These are phyloP conservation scores for Mesembryanthemum crystallinum DNA, from an alignment of 148 eudicot genomes.

Conservation along the genomic window DNA sequence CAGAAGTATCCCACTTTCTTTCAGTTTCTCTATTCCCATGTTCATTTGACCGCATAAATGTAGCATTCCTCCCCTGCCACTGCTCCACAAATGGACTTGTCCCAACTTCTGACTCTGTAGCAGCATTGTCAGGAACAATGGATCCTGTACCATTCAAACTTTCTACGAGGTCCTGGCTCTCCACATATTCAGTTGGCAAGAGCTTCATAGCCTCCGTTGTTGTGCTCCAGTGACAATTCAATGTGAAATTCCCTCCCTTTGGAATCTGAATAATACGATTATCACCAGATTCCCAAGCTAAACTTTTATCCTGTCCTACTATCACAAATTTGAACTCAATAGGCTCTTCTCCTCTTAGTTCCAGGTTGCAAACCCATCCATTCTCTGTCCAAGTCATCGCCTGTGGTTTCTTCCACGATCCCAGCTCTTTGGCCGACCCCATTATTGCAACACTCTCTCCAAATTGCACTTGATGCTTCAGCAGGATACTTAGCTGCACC, in stretches of 20 bases:
- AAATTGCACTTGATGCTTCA: constrained; percentile 82
- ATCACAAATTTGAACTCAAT: constrained; percentile 83
- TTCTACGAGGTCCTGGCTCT: constrained; percentile 30
- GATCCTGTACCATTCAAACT: constrained; percentile 41
- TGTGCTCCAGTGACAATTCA: constrained; percentile 66
- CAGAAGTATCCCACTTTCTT: constrained; percentile 69
- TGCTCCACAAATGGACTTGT: constrained; percentile 81
- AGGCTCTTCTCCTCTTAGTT: constrained; percentile 47
- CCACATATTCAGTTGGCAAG: constrained; percentile 40
- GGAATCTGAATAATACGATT: constrained; percentile 65
- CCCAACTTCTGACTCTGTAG: constrained; percentile 33
- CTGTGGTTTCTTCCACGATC: constrained; percentile 76
- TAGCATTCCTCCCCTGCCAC: constrained; percentile 79
- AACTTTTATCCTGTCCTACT: constrained; percentile 43
- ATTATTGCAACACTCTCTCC: constrained; percentile 72
- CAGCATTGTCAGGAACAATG: constrained; percentile 24
- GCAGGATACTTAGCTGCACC: constrained; percentile 53
- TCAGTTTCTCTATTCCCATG: constrained; percentile 50
- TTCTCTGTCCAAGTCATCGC: constrained; percentile 70
- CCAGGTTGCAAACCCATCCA: constrained; percentile 76
- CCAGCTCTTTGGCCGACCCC: constrained; percentile 72
- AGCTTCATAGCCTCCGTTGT: constrained; percentile 52
- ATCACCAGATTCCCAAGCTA: constrained; percentile 79
- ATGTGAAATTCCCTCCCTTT: constrained; percentile 48
- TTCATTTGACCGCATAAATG: constrained; percentile 88